phyloP scores from a whole-genome alignment of 176 grass and related monocot species.

The Areca catechu region DNA sequence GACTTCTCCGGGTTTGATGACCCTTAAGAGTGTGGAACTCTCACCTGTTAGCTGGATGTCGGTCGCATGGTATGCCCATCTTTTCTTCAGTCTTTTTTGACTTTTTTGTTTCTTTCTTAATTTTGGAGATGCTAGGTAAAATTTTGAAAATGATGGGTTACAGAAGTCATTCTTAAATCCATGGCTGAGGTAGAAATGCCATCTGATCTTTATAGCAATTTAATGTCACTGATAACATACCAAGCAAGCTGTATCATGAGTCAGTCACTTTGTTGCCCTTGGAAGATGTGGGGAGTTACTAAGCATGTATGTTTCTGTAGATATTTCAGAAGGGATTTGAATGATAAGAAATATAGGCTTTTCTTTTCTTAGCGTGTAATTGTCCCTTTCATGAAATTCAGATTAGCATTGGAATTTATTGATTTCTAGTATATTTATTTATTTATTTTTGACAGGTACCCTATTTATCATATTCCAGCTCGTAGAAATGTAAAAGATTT shows the following conservation, averaged over 20 bases:
- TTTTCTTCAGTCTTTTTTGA: background rate
- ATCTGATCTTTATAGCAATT: too few species aligned
- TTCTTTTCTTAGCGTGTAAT: background rate
- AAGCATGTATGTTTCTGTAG: too few species aligned
- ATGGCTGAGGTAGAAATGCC: background rate
- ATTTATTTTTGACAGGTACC: background rate
- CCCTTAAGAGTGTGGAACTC: background rate
- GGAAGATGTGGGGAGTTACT: too few species aligned
- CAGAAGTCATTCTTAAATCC: background rate
- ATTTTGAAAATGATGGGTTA: background rate
- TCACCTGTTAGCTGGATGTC: slow-evolving; percentile 2
- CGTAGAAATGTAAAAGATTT: background rate
- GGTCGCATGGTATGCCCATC: background rate
- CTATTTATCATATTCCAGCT: background rate
- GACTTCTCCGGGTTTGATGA: background rate
- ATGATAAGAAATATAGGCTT: too few species aligned
- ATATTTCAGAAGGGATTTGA: too few species aligned
- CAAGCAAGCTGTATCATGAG: too few species aligned
- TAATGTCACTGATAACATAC: too few species aligned
- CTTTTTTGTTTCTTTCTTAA: background rate
- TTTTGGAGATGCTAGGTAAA: background rate
- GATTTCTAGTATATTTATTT: background rate
- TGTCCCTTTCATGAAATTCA: background rate
- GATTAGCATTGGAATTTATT: background rate
- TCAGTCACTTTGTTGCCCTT: too few species aligned